Percentiles rank a stretch among this genome's conserved stretches.
Conservation (phyloP, 2,329 filamentous ascomycete genomes). For the Verticillium nonalfalfae region DNA sequence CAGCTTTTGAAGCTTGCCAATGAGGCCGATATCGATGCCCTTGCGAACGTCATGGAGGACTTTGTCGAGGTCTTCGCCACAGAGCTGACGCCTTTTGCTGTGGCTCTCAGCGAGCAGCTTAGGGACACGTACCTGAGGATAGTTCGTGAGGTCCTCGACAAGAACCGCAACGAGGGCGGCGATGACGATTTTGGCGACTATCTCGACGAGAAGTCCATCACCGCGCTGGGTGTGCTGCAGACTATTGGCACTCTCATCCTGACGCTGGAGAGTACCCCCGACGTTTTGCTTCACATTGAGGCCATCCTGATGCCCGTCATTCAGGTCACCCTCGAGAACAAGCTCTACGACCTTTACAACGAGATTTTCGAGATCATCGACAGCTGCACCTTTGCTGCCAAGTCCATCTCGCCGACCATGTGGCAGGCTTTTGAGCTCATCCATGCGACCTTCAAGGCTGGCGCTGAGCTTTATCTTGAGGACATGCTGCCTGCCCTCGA, state of each 20-base stretch:
- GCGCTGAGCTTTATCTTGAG: slow-evolving; percentile 93
- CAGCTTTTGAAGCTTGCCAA: slow-evolving; percentile 95
- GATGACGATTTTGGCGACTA: slow-evolving; percentile 84
- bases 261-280: slow-evolving; percentile 92
- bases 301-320: slow-evolving; percentile 97
- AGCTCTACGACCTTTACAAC: slow-evolving; percentile 95
- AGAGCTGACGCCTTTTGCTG: slow-evolving; percentile 93
- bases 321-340: slow-evolving; percentile 92
- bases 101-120: slow-evolving; percentile 90
- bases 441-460: slow-evolving; percentile 93
- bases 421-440: slow-evolving; percentile 98
- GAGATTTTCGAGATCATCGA: slow-evolving; percentile 99
- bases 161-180: slow-evolving; percentile 67
- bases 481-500: slow-evolving; percentile 98
- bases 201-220: slow-evolving; percentile 97
- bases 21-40: slow-evolving; percentile 93
- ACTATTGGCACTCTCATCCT: slow-evolving; percentile 97
- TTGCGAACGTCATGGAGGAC: slow-evolving; percentile 99
- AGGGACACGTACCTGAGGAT: slow-evolving; percentile 95
- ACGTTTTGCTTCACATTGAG: slow-evolving; percentile 90
- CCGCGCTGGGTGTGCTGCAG: slow-evolving; percentile 89
- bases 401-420: slow-evolving; percentile 93
- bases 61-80: slow-evolving; percentile 98
- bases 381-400: slow-evolving; percentile 96
- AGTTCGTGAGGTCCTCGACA: slow-evolving; percentile 83